Base-by-base conservation (phyloP, 1,284 basidiomycete species). In the Rhodotorula sp. region DNA sequence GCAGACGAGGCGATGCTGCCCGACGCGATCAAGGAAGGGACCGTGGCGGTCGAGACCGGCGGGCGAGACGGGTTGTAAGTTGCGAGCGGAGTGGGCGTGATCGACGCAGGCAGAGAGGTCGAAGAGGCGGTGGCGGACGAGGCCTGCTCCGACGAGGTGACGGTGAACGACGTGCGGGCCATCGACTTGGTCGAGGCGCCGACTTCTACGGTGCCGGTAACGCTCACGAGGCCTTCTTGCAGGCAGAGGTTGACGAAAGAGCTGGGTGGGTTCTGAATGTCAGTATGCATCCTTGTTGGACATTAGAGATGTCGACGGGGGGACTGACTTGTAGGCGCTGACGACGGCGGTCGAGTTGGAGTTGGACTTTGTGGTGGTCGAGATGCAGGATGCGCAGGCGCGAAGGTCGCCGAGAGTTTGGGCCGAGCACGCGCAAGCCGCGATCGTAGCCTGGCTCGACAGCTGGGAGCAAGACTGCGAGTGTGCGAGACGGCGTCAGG, bases 161-260 rank as follows among this genome's bases (percentile, higher is more conserved):
- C n/a, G 21, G 65, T 23, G 21, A 62, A 52, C 34, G 72, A 58
- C n/a, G 63, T 21, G 39, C 66, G 59, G 0, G 70, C 34, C 6
- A 68, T 21, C 3, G 70, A 2, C 48, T 34, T 21, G 48, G 70
- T 74, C 16, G 69, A 66, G 7, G 57, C 65, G 48, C 72, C 74
- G 14, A 73, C 72, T 10, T 60, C 65, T 61, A 76, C 56, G 20
- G 74, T 76, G 31, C 74, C 74, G 59, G 74, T 76, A 0, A 76
- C 72, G 23, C 61, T 54, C 10, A 72, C 74, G 67, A 76, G 72
- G 15, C 74, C 74, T 8, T 76, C 72, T 2, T 59, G 23, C 16
- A 59, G 62, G 70, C 74, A 76, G 20, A 76, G 69, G 63, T 73
- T 65, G 63, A 76, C 74, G 65, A 69, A 76, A 2, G 67, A 61